These are phyloP conservation scores for Citrus maxima DNA, from an alignment of 345 rosid genomes.

Conservation along the genomic window DNA sequence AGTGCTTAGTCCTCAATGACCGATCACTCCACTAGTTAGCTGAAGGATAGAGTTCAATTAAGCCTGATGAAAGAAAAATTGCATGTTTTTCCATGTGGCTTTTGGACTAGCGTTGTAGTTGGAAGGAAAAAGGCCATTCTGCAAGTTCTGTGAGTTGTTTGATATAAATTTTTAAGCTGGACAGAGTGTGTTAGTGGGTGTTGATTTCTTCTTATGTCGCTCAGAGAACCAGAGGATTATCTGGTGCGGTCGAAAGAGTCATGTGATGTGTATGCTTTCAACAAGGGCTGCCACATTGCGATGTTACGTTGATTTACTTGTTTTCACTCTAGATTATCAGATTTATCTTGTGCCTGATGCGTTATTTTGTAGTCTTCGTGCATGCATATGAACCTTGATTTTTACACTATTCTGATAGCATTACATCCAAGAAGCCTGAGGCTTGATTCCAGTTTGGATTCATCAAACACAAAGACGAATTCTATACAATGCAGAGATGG, in stretches of 20 bases:
- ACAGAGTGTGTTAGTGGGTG: background rate
- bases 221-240: constrained; percentile 8
- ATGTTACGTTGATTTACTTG: constrained; percentile 17
- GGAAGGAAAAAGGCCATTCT: background rate
- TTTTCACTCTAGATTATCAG: constrained; percentile 7
- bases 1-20: background rate
- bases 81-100: constrained; percentile 8
- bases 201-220: constrained; percentile 4
- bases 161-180: constrained; percentile 17
- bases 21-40: too few relatives aligned
- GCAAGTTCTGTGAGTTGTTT: constrained; percentile 2
- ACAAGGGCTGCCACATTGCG: constrained; percentile 2
- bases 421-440: background rate
- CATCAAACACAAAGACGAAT: background rate
- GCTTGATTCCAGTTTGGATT: background rate
- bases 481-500: constrained; percentile 6
- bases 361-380: constrained; percentile 8
- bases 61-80: constrained; percentile 18
- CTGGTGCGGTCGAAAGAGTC: constrained; percentile 10
- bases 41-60: background rate
- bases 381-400: background rate
- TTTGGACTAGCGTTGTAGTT: constrained; percentile 12
- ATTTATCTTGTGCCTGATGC: constrained; percentile 8
- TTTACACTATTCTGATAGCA: constrained; percentile 1
- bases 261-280: background rate